A percentile compares a stretch with the other conserved stretches of the same genome.
phyloP scores from a whole-genome alignment of 352 stramenopile species.

The Phytophthora parvispora region DNA sequence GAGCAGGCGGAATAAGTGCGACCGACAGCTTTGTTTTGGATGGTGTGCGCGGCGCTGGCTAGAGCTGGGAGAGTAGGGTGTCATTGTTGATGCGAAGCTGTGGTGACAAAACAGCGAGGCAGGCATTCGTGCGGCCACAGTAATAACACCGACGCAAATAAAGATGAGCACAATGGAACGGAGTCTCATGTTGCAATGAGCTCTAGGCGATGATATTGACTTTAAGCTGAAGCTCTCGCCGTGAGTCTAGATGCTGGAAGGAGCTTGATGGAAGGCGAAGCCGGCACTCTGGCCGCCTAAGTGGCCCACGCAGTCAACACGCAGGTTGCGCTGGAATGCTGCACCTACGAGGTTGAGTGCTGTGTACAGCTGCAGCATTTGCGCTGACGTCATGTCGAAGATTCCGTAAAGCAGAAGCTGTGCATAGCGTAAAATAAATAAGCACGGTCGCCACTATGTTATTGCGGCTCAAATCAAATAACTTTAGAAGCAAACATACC shows the following conservation, averaged over 20 bases:
- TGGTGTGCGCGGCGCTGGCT: constrained; percentile 1
- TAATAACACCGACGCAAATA: constrained; percentile 39
- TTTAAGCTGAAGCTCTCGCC: not conserved
- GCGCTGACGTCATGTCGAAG: constrained; percentile 63
- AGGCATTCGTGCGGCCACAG: constrained; percentile 18
- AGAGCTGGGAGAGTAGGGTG: not conserved
- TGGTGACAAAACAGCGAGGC: not conserved
- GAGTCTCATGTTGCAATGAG: not conserved
- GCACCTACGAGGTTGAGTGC: constrained; percentile 68
- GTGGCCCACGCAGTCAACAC: constrained; percentile 84
- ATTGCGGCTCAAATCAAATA: not conserved
- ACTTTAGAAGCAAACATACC: constrained; percentile 35
- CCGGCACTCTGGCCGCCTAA: constrained; percentile 73
- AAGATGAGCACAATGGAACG: constrained; percentile 27
- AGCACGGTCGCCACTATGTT: not conserved
- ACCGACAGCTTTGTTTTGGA: constrained; percentile 29
- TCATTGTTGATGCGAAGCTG: constrained; percentile 9
- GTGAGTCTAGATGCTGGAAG: constrained; percentile 26
- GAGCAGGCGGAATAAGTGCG: constrained; percentile 97
- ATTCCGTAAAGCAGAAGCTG: constrained; percentile 76
- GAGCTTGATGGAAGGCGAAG: constrained; percentile 60
- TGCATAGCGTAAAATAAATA: not conserved
- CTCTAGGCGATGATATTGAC: constrained; percentile 17
- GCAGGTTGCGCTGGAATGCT: constrained; percentile 64
- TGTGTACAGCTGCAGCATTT: constrained; percentile 78